These are phyloP conservation scores for Oemleria cerasiformis DNA, from an alignment of 306 rosid species.

Conservation along the genomic window DNA sequence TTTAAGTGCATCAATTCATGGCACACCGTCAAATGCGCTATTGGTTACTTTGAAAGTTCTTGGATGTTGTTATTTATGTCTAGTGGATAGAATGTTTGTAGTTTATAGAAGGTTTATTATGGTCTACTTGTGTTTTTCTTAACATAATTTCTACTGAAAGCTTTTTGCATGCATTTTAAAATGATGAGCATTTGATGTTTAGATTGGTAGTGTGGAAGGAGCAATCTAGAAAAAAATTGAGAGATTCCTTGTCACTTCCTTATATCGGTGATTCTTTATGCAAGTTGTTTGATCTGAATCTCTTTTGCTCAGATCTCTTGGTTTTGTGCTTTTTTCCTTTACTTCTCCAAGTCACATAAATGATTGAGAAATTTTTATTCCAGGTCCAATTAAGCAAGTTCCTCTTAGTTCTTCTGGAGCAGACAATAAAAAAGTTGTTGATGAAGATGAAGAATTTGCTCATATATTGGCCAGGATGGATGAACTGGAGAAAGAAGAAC, in stretches of 20 bases:
- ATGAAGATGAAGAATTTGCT: conserved; percentile 54
- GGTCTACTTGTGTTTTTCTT: neutral
- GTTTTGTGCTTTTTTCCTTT: neutral
- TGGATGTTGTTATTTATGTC: neutral
- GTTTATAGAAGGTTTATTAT: neutral
- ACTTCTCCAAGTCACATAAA: neutral
- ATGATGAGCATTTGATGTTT: neutral
- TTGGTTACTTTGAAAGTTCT: neutral
- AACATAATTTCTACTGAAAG: neutral
- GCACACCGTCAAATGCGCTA: neutral
- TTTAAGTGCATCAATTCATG: neutral
- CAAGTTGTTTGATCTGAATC: neutral
- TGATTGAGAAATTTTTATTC: conserved; percentile 18
- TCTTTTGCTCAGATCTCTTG: neutral
- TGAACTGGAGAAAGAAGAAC: conserved; percentile 79
- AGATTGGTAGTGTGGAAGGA: neutral
- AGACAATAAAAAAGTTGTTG: conserved; percentile 23
- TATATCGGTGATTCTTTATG: neutral
- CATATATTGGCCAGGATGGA: conserved; percentile 53
- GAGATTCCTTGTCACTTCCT: neutral
- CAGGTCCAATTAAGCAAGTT: conserved; percentile 42
- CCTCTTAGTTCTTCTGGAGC: conserved; percentile 30
- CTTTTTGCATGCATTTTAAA: neutral
- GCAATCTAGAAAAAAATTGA: neutral
- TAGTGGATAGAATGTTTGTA: neutral